Evolutionary conservation across 1,284 basidiomycete species (phyloP).

Genomic region (Ustilago lituana): DNA sequence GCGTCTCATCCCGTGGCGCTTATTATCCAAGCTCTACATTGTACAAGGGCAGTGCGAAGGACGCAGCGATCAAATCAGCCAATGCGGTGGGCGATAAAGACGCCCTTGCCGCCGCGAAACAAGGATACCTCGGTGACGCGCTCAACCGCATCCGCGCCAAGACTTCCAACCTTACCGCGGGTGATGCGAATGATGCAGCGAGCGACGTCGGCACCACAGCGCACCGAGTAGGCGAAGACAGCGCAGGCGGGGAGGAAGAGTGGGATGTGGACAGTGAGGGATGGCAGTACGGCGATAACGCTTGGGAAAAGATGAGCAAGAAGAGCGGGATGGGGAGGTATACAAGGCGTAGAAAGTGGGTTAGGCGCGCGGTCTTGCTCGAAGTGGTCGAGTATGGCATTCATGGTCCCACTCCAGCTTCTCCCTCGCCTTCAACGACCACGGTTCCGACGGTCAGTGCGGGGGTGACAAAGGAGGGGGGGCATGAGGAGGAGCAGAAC

Average conservation of each 20-base stretch:
- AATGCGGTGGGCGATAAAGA: constrained; percentile 31
- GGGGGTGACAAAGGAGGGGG: constrained; percentile 7
- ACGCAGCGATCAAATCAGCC: constrained; percentile 35
- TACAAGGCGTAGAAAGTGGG: constrained; percentile 68
- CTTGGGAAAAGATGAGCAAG: constrained; percentile 83
- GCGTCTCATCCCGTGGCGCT: constrained; percentile 41
- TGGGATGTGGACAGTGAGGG: constrained; percentile 81
- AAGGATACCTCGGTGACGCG: constrained; percentile 47
- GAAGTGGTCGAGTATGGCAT: constrained; percentile 62
- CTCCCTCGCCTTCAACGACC: background rate
- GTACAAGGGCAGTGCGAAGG: constrained; percentile 37
- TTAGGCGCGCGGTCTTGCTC: constrained; percentile 67
- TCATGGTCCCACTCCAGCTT: constrained; percentile 19
- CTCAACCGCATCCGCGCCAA: constrained; percentile 35
- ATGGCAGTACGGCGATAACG: constrained; percentile 94
- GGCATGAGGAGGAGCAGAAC: background rate
- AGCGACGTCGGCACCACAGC: constrained; percentile 30
- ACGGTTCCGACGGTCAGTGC: background rate
- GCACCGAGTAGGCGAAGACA: constrained; percentile 3
- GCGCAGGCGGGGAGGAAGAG: constrained; percentile 13
- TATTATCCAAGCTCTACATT: constrained; percentile 24
- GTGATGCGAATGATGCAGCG: constrained; percentile 7
- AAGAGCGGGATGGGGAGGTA: constrained; percentile 83
- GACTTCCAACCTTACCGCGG: background rate
- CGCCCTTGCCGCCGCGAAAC: constrained; percentile 30